A percentile compares a stretch with the other conserved stretches of the same genome.
Conservation (phyloP, 129 eudicot genomes). For the Artemisia annua region DNA sequence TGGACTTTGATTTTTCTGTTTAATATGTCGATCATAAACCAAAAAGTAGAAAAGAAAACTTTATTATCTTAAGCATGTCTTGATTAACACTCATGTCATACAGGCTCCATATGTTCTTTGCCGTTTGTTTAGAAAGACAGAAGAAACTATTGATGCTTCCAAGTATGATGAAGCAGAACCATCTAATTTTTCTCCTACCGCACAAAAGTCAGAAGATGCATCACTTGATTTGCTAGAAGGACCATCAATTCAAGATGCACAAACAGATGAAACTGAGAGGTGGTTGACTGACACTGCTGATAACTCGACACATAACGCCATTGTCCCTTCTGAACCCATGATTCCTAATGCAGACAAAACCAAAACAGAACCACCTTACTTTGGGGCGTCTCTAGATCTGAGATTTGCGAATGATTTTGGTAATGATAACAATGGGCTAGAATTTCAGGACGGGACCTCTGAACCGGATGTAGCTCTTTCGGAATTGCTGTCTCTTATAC, state of each 20-base stretch:
- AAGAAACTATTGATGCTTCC: conserved; percentile 36
- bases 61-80: conserved; percentile 1
- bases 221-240: conserved; percentile 39
- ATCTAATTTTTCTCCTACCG: conserved; percentile 43
- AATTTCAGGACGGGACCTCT: conserved; percentile 61
- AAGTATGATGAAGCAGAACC: conserved; percentile 54
- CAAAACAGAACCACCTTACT: conserved; percentile 15
- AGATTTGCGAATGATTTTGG: conserved; percentile 74
- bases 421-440: conserved; percentile 41
- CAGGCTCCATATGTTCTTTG: conserved; percentile 69
- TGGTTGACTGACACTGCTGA: conserved; percentile 43
- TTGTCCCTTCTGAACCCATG: conserved; percentile 38
- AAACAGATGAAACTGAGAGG: conserved; percentile 36
- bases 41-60: no score
- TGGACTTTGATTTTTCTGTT: background rate
- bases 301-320: conserved; percentile 20
- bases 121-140: conserved; percentile 62
- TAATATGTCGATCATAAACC: background rate
- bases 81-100: background rate
- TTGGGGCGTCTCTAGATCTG: conserved; percentile 46
- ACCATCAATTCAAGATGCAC: conserved; percentile 26
- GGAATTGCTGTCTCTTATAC: conserved; percentile 46
- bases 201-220: conserved; percentile 50
- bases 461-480: conserved; percentile 63
- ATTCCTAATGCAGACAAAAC: conserved; percentile 30